Conservation (phyloP, 306 rosid genomes). For the Prunus padus region DNA sequence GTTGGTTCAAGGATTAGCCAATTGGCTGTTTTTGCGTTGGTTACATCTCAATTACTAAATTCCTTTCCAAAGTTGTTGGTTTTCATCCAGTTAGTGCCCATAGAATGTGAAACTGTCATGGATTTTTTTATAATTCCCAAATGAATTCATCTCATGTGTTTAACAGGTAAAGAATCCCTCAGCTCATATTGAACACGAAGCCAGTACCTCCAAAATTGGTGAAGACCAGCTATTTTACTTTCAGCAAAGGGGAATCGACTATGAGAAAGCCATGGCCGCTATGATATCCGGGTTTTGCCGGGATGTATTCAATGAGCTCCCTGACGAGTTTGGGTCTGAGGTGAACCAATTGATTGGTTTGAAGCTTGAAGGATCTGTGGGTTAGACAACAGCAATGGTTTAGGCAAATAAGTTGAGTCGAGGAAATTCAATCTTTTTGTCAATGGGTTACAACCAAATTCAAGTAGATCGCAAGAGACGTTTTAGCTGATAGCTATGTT, state of each 20-base stretch:
- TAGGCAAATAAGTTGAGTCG: background rate
- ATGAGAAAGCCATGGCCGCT: constrained; percentile 95
- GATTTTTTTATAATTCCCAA: background rate
- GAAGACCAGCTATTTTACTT: constrained; percentile 92
- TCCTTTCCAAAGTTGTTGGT: background rate
- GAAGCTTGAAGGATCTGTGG: constrained; percentile 93
- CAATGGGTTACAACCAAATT: background rate
- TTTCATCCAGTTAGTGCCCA: background rate
- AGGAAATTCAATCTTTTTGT: constrained; percentile 21
- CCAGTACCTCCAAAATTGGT: constrained; percentile 90
- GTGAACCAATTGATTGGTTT: constrained; percentile 93
- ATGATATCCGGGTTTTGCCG: constrained; percentile 95
- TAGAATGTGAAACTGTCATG: background rate
- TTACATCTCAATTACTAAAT: background rate
- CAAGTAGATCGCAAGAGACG: constrained; percentile 9
- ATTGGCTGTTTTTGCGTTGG: background rate
- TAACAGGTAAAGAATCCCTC: constrained; percentile 83
- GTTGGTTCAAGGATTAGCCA: background rate
- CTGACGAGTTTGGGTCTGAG: constrained; percentile 94
- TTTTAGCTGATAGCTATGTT: background rate
- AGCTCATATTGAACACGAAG: constrained; percentile 87
- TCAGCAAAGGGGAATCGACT: constrained; percentile 92
- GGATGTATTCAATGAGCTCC: constrained; percentile 92
- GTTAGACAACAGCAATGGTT: constrained; percentile 35
- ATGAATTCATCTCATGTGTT: background rate